These are phyloP conservation scores for Crocinoboletus sp. DNA, from an alignment of 1,284 basidiomycete species.

Conservation along the genomic window DNA sequence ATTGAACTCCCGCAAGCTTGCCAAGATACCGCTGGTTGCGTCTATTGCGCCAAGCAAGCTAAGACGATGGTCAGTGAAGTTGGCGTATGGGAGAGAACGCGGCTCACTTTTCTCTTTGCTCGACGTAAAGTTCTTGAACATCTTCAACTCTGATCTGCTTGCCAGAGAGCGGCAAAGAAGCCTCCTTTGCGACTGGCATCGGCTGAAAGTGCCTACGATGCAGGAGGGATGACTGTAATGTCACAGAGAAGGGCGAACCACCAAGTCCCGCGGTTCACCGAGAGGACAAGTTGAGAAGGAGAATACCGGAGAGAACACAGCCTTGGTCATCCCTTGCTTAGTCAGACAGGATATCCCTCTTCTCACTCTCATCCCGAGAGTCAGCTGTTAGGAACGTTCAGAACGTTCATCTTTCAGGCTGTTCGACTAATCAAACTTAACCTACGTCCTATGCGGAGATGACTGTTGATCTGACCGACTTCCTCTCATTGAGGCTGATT, in stretches of 20 bases:
- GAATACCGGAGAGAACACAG: constrained; percentile 1
- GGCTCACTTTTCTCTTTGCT: constrained; percentile 64
- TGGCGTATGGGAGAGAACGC: neutral
- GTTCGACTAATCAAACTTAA: neutral
- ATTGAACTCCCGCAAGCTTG: constrained; percentile 78
- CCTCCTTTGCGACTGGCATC: constrained; percentile 18
- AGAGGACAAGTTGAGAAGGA: neutral
- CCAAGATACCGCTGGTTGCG: constrained; percentile 64
- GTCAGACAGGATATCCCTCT: constrained; percentile 10
- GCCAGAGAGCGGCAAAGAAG: constrained; percentile 9
- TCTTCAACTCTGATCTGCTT: constrained; percentile 57
- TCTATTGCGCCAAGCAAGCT: constrained; percentile 78
- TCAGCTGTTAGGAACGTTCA: too few relatives aligned
- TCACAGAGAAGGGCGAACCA: neutral
- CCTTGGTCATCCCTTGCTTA: constrained; percentile 18
- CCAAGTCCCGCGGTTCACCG: constrained; percentile 7
- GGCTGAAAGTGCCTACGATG: constrained; percentile 8
- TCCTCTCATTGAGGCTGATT: too few relatives aligned
- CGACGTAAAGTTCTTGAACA: constrained; percentile 69
- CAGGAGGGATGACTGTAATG: neutral
- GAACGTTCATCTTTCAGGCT: neutral
- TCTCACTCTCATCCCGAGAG: neutral
- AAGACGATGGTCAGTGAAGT: constrained; percentile 5
- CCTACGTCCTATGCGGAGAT: constrained; percentile 2
- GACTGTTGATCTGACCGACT: neutral